These are phyloP conservation scores for Hypocrella siamensis DNA, from an alignment of 2,329 filamentous ascomycete genomes.

Conservation along the genomic window DNA sequence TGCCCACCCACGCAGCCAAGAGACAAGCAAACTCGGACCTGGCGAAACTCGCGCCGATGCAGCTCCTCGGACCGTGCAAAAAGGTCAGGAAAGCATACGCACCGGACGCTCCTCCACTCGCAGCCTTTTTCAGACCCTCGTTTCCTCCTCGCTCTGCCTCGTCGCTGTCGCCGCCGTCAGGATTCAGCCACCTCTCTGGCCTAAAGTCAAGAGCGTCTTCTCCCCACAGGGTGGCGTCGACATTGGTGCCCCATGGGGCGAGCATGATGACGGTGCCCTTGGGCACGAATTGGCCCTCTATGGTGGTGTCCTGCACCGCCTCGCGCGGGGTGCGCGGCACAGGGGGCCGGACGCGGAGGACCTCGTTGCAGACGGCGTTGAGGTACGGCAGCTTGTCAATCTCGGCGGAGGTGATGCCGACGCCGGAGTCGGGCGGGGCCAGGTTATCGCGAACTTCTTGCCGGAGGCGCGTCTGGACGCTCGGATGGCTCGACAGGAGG, in stretches of 20 bases:
- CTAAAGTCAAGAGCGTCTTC: conserved; percentile 58
- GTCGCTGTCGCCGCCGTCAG: conserved; percentile 9
- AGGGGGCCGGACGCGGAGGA: conserved; percentile 57
- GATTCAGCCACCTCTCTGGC: conserved; percentile 66
- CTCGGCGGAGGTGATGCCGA: conserved; percentile 25
- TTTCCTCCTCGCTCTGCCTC: too few relatives aligned
- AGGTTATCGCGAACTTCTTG: conserved; percentile 49
- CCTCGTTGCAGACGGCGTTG: conserved; percentile 63
- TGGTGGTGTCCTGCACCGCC: conserved; percentile 45
- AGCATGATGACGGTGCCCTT: conserved; percentile 56
- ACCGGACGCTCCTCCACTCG: conserved; percentile 54
- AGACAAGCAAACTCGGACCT: conserved; percentile 75
- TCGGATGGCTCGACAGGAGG: conserved; percentile 48
- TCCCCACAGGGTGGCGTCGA: conserved; percentile 57
- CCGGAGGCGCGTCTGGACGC: conserved; percentile 51
- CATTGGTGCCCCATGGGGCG: conserved; percentile 52
- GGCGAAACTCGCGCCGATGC: conserved; percentile 71
- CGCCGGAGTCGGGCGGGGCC: conserved; percentile 26
- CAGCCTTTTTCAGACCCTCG: conserved; percentile 19
- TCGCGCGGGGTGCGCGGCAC: conserved; percentile 57
- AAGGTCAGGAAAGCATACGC: conserved; percentile 75
- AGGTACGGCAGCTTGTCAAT: conserved; percentile 67
- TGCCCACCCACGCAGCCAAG: conserved; percentile 59
- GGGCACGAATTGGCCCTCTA: conserved; percentile 50
- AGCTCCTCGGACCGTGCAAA: conserved; percentile 70